These are phyloP conservation scores for Cyberlindnera euphorbiiphila DNA, from an alignment of 805 yeast species.

Conservation along the genomic window DNA sequence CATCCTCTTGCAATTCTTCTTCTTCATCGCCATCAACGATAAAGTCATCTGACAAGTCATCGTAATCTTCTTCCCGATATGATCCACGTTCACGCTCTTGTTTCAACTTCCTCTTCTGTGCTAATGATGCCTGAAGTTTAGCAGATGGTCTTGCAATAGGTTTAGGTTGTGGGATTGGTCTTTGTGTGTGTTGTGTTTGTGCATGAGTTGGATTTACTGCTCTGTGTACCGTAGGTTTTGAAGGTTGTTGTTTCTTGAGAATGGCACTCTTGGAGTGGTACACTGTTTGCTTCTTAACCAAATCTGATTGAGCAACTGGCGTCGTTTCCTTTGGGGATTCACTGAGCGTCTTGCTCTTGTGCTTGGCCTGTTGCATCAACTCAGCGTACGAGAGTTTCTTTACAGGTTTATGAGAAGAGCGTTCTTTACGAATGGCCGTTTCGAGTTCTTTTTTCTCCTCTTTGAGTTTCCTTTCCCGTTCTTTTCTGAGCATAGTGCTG, in stretches of 20 bases:
- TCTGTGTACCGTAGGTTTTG: neutral
- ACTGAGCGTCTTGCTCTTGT: constrained; percentile 26
- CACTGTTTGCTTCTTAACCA: constrained; percentile 8
- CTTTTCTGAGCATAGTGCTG: constrained; percentile 12
- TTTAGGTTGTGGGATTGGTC: constrained; percentile 15
- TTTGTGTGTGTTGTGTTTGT: neutral
- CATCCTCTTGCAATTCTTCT: constrained; percentile 31
- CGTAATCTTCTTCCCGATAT: constrained; percentile 40
- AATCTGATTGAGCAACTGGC: constrained; percentile 7
- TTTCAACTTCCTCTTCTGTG: constrained; percentile 29
- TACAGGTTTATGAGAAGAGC: constrained; percentile 21
- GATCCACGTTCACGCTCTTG: constrained; percentile 23
- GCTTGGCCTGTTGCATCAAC: constrained; percentile 54
- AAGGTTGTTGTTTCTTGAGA: constrained; percentile 7
- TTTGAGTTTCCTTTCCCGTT: constrained; percentile 2
- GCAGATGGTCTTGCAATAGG: constrained; percentile 55
- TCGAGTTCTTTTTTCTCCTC: constrained; percentile 7
- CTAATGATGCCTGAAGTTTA: constrained; percentile 44
- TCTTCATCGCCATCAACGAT: constrained; percentile 48
- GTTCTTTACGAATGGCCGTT: neutral
- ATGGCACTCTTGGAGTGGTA: constrained; percentile 12
- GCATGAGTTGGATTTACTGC: neutral
- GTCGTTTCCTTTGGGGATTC: constrained; percentile 20
- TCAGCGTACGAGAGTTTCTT: constrained; percentile 52
- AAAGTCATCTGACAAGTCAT: constrained; percentile 39